Conservation (phyloP, 2,329 filamentous ascomycete species). For the Curvularia eragrostidis region DNA sequence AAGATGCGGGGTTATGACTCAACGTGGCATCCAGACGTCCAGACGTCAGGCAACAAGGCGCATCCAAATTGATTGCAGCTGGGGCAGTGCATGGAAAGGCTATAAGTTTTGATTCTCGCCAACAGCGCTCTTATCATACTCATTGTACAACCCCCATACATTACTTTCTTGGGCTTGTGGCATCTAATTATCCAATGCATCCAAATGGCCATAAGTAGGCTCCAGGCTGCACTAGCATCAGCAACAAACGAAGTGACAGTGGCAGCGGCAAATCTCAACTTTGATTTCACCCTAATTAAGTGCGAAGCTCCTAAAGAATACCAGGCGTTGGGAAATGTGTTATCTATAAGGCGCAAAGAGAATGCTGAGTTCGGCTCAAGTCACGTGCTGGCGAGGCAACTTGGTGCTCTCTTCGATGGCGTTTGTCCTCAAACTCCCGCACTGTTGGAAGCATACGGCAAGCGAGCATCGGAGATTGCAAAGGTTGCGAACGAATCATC, state of each 20-base stretch:
- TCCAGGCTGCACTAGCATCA: not conserved
- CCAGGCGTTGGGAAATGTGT: slow-evolving; percentile 32
- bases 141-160: not conserved
- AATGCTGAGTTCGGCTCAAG: slow-evolving; percentile 50
- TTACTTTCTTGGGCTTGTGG: not conserved
- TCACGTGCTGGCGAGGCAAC: slow-evolving; percentile 50
- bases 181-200: not conserved
- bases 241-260: slow-evolving; percentile 24
- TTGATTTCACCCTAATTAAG: slow-evolving; percentile 55
- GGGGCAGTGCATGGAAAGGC: not conserved
- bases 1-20: not conserved
- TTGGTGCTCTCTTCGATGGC: slow-evolving; percentile 52
- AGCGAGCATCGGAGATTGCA: slow-evolving; percentile 32
- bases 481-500: not conserved
- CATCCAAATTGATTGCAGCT: not conserved
- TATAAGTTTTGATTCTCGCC: not conserved
- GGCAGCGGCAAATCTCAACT: slow-evolving; percentile 44
- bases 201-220: not conserved
- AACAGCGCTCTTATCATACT: too few species aligned
- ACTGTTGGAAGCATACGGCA: slow-evolving; percentile 48
- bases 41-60: not conserved
- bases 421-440: slow-evolving; percentile 42
- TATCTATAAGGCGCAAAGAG: slow-evolving; percentile 41
- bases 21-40: not conserved
- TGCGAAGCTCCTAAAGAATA: slow-evolving; percentile 52